Evolutionary conservation across 2,329 filamentous ascomycete genomes (phyloP).

Genomic region (Botrytis galanthina): DNA sequence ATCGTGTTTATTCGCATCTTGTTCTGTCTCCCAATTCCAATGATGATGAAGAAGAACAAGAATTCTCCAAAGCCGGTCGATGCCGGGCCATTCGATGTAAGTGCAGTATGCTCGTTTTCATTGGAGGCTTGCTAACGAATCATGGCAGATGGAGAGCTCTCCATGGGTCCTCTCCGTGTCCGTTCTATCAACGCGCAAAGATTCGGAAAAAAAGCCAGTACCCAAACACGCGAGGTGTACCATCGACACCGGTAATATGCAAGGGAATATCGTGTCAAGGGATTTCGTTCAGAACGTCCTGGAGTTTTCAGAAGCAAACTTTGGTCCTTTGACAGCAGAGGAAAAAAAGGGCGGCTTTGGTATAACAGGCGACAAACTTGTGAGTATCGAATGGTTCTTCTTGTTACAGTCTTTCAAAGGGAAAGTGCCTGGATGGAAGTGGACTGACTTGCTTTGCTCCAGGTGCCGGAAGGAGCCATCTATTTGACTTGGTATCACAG

Average conservation of each 20-base stretch:
- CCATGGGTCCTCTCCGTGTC: slow-evolving; percentile 24
- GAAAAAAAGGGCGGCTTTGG: slow-evolving; percentile 23
- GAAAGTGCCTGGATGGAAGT: not conserved
- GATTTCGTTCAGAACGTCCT: slow-evolving; percentile 23
- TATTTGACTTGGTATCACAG: slow-evolving; percentile 26
- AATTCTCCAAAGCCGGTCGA: not conserved
- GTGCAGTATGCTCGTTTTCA: not conserved
- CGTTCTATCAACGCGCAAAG: slow-evolving; percentile 22
- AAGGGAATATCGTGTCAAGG: slow-evolving; percentile 28
- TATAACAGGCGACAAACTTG: slow-evolving; percentile 24
- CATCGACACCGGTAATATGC: slow-evolving; percentile 30
- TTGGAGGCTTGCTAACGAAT: not conserved
- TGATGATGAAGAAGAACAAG: not conserved
- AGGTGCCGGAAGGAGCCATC: slow-evolving; percentile 26
- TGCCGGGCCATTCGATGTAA: not conserved
- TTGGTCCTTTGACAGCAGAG: slow-evolving; percentile 21
- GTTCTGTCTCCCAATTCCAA: not conserved
- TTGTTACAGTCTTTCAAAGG: not conserved
- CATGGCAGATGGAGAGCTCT: slow-evolving; percentile 1
- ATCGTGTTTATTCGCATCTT: not conserved
- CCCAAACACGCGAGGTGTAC: slow-evolving; percentile 26
- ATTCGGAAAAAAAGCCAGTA: slow-evolving; percentile 19
- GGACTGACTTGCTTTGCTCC: not conserved
- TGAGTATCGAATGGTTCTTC: not conserved
- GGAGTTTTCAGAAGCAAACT: slow-evolving; percentile 19